Percentiles rank a stretch among this genome's conserved stretches.
Conservation (phyloP, 371 early-diverging fungal species). For the Mortierella sp. region DNA sequence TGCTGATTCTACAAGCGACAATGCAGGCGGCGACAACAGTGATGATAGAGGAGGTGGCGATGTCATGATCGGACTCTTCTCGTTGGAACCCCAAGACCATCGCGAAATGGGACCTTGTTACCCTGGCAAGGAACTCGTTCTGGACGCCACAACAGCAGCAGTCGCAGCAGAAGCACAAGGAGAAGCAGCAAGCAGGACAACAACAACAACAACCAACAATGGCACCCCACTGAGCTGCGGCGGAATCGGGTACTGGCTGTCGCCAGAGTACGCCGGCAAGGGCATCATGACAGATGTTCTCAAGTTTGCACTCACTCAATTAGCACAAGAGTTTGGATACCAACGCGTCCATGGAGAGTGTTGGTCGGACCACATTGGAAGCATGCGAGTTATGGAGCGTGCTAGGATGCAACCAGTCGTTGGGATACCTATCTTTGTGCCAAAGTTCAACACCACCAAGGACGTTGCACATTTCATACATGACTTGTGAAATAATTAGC, state of each 20-base stretch:
- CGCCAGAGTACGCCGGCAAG: slow-evolving; percentile 32
- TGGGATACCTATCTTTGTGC: slow-evolving; percentile 30
- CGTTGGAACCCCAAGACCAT: slow-evolving; percentile 25
- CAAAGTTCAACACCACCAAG: slow-evolving; percentile 37
- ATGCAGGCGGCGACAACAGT: no score
- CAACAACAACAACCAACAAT: not conserved
- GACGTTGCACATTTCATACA: slow-evolving; percentile 31
- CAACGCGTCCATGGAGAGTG: slow-evolving; percentile 45
- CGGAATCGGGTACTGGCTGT: slow-evolving; percentile 47
- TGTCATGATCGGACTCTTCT: slow-evolving; percentile 37
- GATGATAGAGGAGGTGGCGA: no score
- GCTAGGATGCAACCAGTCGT: slow-evolving; percentile 20
- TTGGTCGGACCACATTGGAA: slow-evolving; percentile 37
- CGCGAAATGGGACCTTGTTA: slow-evolving; percentile 24
- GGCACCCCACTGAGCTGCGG: slow-evolving; percentile 20
- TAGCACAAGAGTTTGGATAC: slow-evolving; percentile 35
- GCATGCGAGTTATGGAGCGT: slow-evolving; percentile 37
- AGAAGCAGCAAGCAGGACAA: not conserved
- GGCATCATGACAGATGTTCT: slow-evolving; percentile 38
- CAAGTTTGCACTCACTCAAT: slow-evolving; percentile 7
- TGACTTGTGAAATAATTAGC: slow-evolving; percentile 7
- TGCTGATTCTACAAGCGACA: not conserved
- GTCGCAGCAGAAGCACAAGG: not conserved
- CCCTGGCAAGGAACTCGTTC: not conserved
- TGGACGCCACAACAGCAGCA: not conserved